Conservation (phyloP, 345 rosid species). For the Chamaenerion angustifolium region DNA sequence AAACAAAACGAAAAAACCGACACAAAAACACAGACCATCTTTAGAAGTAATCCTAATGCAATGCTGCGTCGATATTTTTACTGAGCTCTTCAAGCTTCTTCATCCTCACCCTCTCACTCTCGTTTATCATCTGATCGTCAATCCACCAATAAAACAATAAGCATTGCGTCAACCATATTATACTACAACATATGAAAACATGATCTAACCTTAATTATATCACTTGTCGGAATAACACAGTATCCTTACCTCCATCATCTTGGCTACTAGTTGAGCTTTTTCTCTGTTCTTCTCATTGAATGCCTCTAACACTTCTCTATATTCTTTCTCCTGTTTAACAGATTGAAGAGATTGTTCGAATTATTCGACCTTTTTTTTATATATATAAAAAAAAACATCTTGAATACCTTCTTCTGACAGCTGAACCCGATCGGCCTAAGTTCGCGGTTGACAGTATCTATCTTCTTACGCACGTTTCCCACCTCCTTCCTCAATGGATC, state of each 20-base stretch:
- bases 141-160: too few relatives aligned
- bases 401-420: constrained; percentile 51
- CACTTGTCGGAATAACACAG: too few relatives aligned
- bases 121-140: constrained; percentile 45
- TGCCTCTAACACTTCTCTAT: constrained; percentile 74
- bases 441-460: constrained; percentile 33
- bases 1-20: not conserved
- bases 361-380: too few relatives aligned
- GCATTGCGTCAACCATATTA: too few relatives aligned
- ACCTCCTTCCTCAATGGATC: constrained; percentile 69
- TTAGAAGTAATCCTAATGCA: constrained; percentile 9
- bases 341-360: not conserved
- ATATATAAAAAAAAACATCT: too few relatives aligned
- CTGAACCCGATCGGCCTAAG: constrained; percentile 40
- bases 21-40: not conserved
- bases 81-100: constrained; percentile 85
- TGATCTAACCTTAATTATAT: too few relatives aligned
- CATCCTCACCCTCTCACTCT: constrained; percentile 75
- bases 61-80: constrained; percentile 37
- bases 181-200: too few relatives aligned
- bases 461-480: constrained; percentile 33
- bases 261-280: constrained; percentile 54
- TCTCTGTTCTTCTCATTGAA: constrained; percentile 83
- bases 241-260: constrained; percentile 67
- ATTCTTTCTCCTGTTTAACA: constrained; percentile 67